Base-by-base conservation (phyloP, 2,329 filamentous ascomycete genomes). In the Chrysoporthe cubensis region DNA sequence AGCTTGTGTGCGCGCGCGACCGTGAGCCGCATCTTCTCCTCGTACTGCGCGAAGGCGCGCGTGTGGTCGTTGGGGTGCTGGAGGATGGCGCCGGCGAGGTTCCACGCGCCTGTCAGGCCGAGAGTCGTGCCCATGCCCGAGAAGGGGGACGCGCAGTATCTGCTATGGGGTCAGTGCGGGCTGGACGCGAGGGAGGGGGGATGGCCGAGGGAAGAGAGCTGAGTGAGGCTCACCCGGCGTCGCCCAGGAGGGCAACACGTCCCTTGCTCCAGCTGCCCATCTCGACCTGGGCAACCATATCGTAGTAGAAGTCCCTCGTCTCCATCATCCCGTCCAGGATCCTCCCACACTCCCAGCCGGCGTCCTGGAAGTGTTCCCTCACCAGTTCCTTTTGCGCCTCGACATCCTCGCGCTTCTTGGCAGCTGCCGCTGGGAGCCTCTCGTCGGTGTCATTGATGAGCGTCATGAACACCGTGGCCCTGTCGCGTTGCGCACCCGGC, bases 61-160 rank as follows among this genome's bases (percentile, higher is more conserved):
- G 69, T 32, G 13, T 78, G 65, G 52, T 76, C 71, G 13, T 69
- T 42, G 0, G 71, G 70, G 32, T 74, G 69, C 13, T 69, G 69
- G 14, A 69, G 66, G n/a, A 84, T 74, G 59, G 82, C 81, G 2
- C 84, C 83, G 0, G 84, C 85, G 1, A 88, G 78, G 0, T 84
- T 76, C 70, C 86, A 86, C 1, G 83, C 85, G 1, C 81, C 80
- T 1, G 80, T 72, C 32, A 87, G 69, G 2, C 81, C 81, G 3
- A 80, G 70, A 2, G 78, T 80, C 1, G 83, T 85, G 16, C 84
- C 84, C 77, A 84, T 80, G 0, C 85, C 85, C 0, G 81, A 82
- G 7, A 82, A 69, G 2, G 80, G 79, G 0, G 81, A 81, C 0
- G 83, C 82, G 32, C 78, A 80, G 70, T 82, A 82, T 1, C 72